phyloP scores from a whole-genome alignment of 495 filamentous ascomycete species.

The Xylaria telfairii region DNA sequence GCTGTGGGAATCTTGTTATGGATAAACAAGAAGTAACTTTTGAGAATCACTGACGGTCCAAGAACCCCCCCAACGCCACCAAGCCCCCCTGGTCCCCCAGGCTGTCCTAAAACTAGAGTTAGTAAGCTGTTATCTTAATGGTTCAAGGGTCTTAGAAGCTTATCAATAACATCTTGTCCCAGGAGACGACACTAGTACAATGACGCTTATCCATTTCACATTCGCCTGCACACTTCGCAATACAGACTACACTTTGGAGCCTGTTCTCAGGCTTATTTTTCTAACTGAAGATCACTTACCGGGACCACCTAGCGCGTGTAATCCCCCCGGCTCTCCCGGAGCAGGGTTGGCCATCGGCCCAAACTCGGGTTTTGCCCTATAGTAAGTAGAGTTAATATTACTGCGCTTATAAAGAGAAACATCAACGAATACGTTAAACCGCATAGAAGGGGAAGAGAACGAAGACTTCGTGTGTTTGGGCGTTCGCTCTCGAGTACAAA shows the following conservation, averaged over 20 bases:
- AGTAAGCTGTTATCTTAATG: too few relatives aligned
- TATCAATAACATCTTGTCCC: neutral
- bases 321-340: neutral
- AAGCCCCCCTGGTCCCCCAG: neutral
- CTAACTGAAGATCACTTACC: neutral
- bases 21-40: neutral
- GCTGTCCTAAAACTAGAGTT: too few relatives aligned
- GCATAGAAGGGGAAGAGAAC: neutral
- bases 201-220: too few relatives aligned
- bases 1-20: neutral
- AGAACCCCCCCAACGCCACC: neutral
- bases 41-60: neutral
- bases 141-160: neutral
- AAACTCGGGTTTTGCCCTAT: too few relatives aligned
- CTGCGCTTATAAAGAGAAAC: neutral
- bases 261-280: too few relatives aligned
- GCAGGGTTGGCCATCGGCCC: neutral
- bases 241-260: neutral
- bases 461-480: neutral
- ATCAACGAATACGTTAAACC: neutral
- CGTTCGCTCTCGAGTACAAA: neutral
- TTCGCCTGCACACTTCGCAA: neutral
- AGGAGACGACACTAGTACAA: too few relatives aligned
- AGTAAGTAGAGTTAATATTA: neutral
- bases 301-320: neutral